These are phyloP conservation scores for Rosellinia necatrix DNA, from an alignment of 2,329 filamentous ascomycete genomes.

Conservation along the genomic window DNA sequence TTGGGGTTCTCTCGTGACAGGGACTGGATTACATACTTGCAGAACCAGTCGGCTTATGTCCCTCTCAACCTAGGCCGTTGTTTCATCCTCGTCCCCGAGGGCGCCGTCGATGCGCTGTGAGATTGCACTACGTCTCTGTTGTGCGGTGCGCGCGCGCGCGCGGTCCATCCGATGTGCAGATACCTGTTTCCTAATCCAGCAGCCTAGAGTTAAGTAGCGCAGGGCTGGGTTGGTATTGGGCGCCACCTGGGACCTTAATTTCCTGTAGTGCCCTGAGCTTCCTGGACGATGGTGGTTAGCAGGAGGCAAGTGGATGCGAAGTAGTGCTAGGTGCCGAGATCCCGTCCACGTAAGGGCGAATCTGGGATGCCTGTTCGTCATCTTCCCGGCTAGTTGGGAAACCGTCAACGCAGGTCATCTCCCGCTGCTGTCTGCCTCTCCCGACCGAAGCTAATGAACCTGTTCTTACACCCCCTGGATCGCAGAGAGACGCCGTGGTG, in stretches of 20 bases:
- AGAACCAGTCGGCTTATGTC: no score
- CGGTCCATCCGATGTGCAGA: background rate
- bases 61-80: background rate
- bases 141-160: background rate
- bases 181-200: background rate
- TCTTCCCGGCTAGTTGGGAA: background rate
- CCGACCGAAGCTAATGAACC: background rate
- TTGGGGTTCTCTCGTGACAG: background rate
- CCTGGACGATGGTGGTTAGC: background rate
- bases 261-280: background rate
- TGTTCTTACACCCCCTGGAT: background rate
- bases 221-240: conserved; percentile 5
- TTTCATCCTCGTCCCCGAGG: conserved; percentile 1
- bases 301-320: conserved; percentile 8
- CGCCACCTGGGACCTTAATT: conserved; percentile 1
- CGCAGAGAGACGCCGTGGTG: no score
- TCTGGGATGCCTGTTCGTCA: background rate
- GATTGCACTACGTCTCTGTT: conserved; percentile 1
- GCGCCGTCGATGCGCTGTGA: background rate
- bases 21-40: no score
- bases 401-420: background rate
- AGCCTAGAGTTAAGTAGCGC: background rate
- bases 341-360: background rate
- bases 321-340: background rate
- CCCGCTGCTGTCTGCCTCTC: background rate